Percentiles rank a stretch among this genome's conserved stretches.
Conservation (phyloP, 371 early-diverging fungal species). For the Circinella umbellata region DNA sequence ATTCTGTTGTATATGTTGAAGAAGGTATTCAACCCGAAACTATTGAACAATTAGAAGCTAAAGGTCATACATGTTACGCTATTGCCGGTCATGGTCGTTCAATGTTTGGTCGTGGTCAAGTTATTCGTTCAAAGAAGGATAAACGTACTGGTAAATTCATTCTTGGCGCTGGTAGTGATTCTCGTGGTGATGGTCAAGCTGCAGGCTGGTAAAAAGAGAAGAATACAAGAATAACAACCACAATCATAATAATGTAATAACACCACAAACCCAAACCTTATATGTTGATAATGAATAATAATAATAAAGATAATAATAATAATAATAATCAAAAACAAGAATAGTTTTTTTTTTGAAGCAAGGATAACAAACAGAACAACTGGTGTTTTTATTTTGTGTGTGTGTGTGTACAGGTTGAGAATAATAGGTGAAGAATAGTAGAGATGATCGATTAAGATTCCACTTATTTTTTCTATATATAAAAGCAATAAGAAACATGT, state of each 20-base stretch:
- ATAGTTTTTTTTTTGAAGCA: neutral
- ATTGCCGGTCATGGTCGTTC: slow-evolving; percentile 42
- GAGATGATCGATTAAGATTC: slow-evolving; percentile 4
- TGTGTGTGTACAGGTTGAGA: slow-evolving; percentile 8
- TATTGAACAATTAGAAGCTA: slow-evolving; percentile 46
- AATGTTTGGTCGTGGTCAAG: slow-evolving; percentile 81
- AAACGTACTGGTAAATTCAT: slow-evolving; percentile 49
- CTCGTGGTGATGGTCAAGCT: slow-evolving; percentile 73
- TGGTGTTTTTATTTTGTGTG: slow-evolving; percentile 10
- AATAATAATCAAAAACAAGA: neutral
- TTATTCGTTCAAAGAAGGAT: slow-evolving; percentile 50
- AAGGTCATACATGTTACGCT: slow-evolving; percentile 64
- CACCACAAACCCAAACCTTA: too few species aligned
- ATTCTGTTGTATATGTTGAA: slow-evolving; percentile 64
- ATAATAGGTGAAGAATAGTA: slow-evolving; percentile 4
- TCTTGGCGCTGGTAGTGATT: slow-evolving; percentile 71
- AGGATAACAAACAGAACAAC: neutral
- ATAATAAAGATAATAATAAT: neutral
- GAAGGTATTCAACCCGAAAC: slow-evolving; percentile 57
- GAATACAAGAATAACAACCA: slow-evolving; percentile 9
- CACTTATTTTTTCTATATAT: slow-evolving; percentile 23
- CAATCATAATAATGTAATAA: too few species aligned
- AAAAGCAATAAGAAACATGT: neutral
- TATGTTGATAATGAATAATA: too few species aligned
- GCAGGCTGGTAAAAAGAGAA: slow-evolving; percentile 45